Evolutionary conservation across 202 grass and related monocot species (phyloP).

Genomic region (Schoenoplectus tabernaemontani): DNA sequence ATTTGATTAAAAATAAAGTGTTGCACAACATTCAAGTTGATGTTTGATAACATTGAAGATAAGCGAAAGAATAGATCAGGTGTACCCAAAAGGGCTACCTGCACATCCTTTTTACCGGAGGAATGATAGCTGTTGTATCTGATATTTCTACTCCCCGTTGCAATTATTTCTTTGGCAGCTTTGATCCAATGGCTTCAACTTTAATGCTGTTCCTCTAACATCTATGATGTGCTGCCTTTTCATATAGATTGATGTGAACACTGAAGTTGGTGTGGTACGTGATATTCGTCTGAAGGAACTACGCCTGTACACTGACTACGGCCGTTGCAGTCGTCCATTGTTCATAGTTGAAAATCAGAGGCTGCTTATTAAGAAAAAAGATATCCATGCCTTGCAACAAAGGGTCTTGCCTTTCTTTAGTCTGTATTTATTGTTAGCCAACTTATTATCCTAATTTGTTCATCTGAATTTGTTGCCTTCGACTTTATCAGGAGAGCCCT

Average conservation of each 20-base stretch:
- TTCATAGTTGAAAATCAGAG: conserved; percentile 96
- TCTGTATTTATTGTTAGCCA: conserved; percentile 11
- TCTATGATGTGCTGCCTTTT: neutral
- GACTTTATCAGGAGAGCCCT: conserved; percentile 70
- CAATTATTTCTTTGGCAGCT: neutral
- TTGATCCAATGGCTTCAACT: neutral
- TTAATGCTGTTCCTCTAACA: neutral
- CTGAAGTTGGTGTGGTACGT: conserved; percentile 94
- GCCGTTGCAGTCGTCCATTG: conserved; percentile 87
- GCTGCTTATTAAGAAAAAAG: conserved; percentile 80
- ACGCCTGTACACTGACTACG: conserved; percentile 93
- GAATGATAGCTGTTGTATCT: neutral
- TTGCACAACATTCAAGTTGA: neutral
- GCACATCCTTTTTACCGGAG: neutral
- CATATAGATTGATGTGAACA: conserved; percentile 94
- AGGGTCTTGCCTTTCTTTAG: conserved; percentile 42
- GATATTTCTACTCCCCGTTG: neutral
- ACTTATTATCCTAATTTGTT: conserved; percentile 27
- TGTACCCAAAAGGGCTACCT: neutral
- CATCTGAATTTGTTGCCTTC: conserved; percentile 18
- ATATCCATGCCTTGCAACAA: conserved; percentile 86
- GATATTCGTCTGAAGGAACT: conserved; percentile 95
- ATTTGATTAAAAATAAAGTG: too few relatives aligned
- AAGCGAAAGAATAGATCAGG: neutral
- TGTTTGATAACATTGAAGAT: neutral